Base-by-base conservation (phyloP, 2,329 filamentous ascomycete genomes). In the Aspergillus sergii region DNA sequence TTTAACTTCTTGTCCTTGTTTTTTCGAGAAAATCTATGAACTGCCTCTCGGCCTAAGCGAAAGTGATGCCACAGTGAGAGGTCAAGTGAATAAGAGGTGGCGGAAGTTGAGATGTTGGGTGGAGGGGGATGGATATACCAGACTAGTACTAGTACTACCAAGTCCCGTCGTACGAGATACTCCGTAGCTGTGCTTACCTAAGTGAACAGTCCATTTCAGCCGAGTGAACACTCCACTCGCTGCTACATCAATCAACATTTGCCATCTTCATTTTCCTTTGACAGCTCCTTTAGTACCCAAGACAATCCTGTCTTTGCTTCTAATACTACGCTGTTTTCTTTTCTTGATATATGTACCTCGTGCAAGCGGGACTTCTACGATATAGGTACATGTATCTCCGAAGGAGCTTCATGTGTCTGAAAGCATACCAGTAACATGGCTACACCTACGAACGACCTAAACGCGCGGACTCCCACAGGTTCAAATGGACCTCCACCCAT, bases 351-450 rank as follows among this genome's bases (percentile, higher is more conserved):
- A n/a, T 32, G 16, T 32, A 16, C 10, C n/a, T 32, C 19, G 16
- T 32, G 9, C 19, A 32, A 55, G 34, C n/a, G 16, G 51, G n/a
- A 97, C 53, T 87, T 89, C 85, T 66, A 89, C 88, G 1, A 76
- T 69, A 10, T 36, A 48, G 26, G n/a, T 58, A 48, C 7, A 58
- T 58, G 45, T 32, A 21, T 26, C n/a, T 34, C 32, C 28, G 34
- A 41, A 26, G 32, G 34, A 55, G n/a, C 34, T 55, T 39, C 16
- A 23, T 11, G 32, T n/a, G 30, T 39, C 21, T 55, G 12, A 19
- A 30, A 36, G 14, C 34, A 55, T 60, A 36, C 34, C 14, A 14
- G 34, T 16, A 72, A 63, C 26, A 78, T 75, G 74, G 74, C 76
- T 46, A 78, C 78, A 6, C 76, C 78, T 45, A 74, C 75, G 16